Base-by-base conservation (phyloP, 495 filamentous ascomycete species). In the Neurospora sp. region DNA sequence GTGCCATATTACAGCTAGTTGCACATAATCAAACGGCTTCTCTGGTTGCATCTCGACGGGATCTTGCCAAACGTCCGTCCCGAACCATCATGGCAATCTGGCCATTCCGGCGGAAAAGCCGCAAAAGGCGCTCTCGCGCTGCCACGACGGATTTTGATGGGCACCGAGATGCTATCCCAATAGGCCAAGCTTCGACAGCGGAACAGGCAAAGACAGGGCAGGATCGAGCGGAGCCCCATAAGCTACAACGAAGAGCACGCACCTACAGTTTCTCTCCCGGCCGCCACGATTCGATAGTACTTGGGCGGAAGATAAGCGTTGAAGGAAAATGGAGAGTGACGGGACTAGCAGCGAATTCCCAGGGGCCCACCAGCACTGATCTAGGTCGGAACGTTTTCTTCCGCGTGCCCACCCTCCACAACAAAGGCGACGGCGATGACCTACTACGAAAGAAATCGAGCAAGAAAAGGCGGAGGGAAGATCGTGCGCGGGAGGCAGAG, bases 401-500 rank as follows among this genome's bases (percentile, higher is more conserved):
- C 28, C 81, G 88, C 54, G 85, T 87, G n/a, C 92, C 92, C 4
- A 91, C 91, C 8, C 80, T 93, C 45, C 90, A 89, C 74, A 91
- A 90, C 78, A 89, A 84, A 71, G 80, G 82, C 39, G 82, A 87
- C 69, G 87, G 84, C 71, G 87, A 79, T 80, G 85, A 83, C 85
- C 83, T 91, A 34, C 81, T 89, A 43, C 88, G 90, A 39, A 89
- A 91, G 69, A 92, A 89, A 76, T 90, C 92, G 19, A 96, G 91
- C 84, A 97, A 94, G 82, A 84, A 84, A 69, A 87, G 91, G 72
- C 90, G 91, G 71, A 88, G 89, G 40, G 82, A 91, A 43, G 92
- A 96, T 72, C 88, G 89, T 78, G 85, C 89, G 71, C 87, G 94
- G 21, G 94, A 96, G 79, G 92, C 92, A 71, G 93, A 97, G 82